These are phyloP conservation scores for Sporothrix brasiliensis DNA, from an alignment of 2,329 filamentous ascomycete genomes.

Conservation along the genomic window DNA sequence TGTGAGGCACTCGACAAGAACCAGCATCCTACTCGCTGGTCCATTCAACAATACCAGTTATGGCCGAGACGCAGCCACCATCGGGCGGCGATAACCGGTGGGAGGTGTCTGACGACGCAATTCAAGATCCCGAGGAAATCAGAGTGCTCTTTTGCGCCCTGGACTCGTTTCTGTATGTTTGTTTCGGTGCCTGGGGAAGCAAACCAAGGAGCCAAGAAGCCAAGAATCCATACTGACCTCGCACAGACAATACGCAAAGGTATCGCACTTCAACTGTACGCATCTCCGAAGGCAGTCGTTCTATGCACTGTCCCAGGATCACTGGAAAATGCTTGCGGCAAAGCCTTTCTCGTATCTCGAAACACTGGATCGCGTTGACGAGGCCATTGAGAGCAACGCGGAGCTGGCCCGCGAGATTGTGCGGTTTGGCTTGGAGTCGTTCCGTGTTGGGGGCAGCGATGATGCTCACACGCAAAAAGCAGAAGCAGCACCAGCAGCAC, in stretches of 20 bases:
- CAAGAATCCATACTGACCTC: neutral
- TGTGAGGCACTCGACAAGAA: neutral
- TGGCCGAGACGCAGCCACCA: neutral
- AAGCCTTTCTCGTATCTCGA: constrained; percentile 83
- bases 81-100: constrained; percentile 23
- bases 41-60: neutral
- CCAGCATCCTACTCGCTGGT: too few species aligned
- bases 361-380: constrained; percentile 76
- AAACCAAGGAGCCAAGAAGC: neutral
- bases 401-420: constrained; percentile 80
- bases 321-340: constrained; percentile 80
- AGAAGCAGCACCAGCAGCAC: neutral
- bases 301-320: constrained; percentile 80
- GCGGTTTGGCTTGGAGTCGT: constrained; percentile 66
- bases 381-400: constrained; percentile 86
- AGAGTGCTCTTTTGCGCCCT: constrained; percentile 78
- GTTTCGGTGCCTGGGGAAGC: constrained; percentile 35
- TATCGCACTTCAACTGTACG: constrained; percentile 86
- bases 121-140: constrained; percentile 73
- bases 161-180: constrained; percentile 81
- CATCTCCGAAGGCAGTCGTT: constrained; percentile 90
- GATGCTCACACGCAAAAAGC: neutral
- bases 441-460: constrained; percentile 51
- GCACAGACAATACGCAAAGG: constrained; percentile 78
- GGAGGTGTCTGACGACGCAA: constrained; percentile 33